Percentiles rank a stretch among this genome's conserved stretches.
phyloP scores from a whole-genome alignment of 345 rosid genomes.

The Corchorus olitorius region DNA sequence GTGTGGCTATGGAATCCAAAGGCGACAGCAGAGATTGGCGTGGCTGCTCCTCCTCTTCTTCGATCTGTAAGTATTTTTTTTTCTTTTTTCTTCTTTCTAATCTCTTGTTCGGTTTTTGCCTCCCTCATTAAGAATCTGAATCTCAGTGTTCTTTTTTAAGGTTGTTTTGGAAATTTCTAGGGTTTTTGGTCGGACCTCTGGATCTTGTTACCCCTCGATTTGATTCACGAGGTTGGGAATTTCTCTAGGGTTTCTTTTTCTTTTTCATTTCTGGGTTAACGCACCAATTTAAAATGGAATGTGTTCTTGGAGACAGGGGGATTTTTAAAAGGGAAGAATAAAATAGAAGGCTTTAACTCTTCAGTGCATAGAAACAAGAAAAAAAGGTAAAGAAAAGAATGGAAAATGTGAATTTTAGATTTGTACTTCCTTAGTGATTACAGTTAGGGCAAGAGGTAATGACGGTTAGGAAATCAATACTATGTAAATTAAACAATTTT shows the following conservation, averaged over 20 bases:
- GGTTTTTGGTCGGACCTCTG: conserved; percentile 12
- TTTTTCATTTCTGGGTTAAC: conserved; percentile 20
- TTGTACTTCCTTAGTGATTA: not conserved
- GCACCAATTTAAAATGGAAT: conserved; percentile 14
- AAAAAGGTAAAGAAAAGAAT: not conserved
- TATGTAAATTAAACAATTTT: not conserved
- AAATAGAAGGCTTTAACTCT: not conserved
- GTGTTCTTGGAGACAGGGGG: not conserved
- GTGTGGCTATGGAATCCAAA: conserved; percentile 18
- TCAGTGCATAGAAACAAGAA: not conserved
- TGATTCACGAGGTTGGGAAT: conserved; percentile 11
- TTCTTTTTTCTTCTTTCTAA: not conserved
- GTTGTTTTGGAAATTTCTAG: conserved; percentile 14
- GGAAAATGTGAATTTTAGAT: not conserved
- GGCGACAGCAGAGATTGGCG: not conserved
- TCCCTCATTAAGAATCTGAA: not conserved
- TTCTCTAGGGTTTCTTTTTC: conserved; percentile 4
- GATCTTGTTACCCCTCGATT: conserved; percentile 6
- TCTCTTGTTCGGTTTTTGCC: not conserved
- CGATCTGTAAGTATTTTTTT: conserved; percentile 15
- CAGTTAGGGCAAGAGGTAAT: not conserved
- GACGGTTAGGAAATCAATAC: not conserved
- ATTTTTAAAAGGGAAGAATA: not conserved
- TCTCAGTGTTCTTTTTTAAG: not conserved
- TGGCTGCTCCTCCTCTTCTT: not conserved